Base-by-base conservation (phyloP, 805 yeast species). In the Torulaspora maleeae region DNA sequence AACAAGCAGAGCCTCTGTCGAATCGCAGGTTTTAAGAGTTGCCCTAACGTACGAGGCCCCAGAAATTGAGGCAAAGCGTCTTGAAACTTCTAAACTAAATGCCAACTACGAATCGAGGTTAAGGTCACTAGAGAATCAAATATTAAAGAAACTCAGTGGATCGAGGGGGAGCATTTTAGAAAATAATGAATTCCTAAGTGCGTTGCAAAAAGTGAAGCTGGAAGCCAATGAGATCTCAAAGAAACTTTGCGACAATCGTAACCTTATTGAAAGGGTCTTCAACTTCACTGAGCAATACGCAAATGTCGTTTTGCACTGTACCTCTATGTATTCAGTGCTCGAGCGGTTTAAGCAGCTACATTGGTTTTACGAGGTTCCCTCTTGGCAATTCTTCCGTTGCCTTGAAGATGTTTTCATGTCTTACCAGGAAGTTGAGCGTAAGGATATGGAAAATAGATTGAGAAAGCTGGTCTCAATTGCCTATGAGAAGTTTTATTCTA, bases 81-180 rank as follows among this genome's bases (percentile, higher is more conserved):
- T 66, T 1, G 81, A 77, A 35, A 59, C 86, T 43, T 58, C 77
- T 13, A 72, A 72, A 39, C 62, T 80, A 5, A 82, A 80, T 50
- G 75, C 82, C 11, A 84, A 79, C 38, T 86, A 80, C 54, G 74
- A 73, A 42, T 71, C 71, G 1, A 73, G 73, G 12, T 63, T 90
- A 38, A 71, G 74, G 34, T 54, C 58, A 0, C 69, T 87, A 17
- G 96, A 89, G 53, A 66, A 69, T 5, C 72, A 75, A 8, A 68
- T 90, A 7, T 68, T 90, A 47, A 64, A 68, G 3, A 71, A 81
- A 0, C 66, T 91, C 47, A 79, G 77, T 50, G 73, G 73, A 5
- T 67, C 84, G 0, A 68, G 73, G 16, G 83, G 84, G 0, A 77
- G 75, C 43, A 73, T 90, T 17, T 68, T 90, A 27, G 95, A 88